These are phyloP conservation scores for Metarhizium brunneum DNA, from an alignment of 2,329 filamentous ascomycete genomes.

Conservation along the genomic window DNA sequence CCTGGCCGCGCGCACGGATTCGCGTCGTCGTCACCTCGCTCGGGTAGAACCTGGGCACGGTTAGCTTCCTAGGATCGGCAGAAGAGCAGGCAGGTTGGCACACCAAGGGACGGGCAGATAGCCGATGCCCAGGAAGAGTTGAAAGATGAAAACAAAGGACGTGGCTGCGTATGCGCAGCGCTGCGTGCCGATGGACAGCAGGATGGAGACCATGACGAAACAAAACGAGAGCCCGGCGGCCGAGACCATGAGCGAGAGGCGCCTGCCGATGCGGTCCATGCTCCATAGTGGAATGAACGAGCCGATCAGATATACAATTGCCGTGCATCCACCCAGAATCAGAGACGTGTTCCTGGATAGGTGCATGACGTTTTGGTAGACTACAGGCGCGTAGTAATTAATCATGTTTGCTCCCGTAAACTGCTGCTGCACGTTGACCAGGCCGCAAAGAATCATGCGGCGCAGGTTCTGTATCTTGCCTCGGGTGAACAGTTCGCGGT, in stretches of 20 bases:
- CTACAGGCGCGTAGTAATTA: background rate
- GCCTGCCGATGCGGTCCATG: slow-evolving; percentile 25
- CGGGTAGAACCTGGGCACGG: too few species aligned
- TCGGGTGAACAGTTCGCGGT: slow-evolving; percentile 13
- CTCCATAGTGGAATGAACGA: background rate
- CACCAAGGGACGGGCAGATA: slow-evolving; percentile 34
- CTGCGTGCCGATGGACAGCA: slow-evolving; percentile 23
- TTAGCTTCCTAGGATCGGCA: too few species aligned
- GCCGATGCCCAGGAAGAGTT: slow-evolving; percentile 30
- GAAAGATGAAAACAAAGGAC: slow-evolving; percentile 35
- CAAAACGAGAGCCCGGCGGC: slow-evolving; percentile 32
- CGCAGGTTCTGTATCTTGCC: slow-evolving; percentile 16
- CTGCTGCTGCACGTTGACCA: slow-evolving; percentile 18
- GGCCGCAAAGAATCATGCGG: slow-evolving; percentile 16
- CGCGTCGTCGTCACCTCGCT: slow-evolving; percentile 20
- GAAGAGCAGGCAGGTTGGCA: slow-evolving; percentile 17
- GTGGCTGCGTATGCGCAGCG: slow-evolving; percentile 29
- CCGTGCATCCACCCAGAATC: too few species aligned
- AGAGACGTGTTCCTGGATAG: background rate
- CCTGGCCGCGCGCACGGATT: slow-evolving; percentile 27
- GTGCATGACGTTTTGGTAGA: background rate
- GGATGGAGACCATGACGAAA: slow-evolving; percentile 28
- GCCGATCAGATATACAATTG: too few species aligned
- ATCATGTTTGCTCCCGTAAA: slow-evolving; percentile 12
- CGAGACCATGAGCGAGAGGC: slow-evolving; percentile 28